phyloP scores from a whole-genome alignment of 163 green algal species.

The Volvox carteri region DNA sequence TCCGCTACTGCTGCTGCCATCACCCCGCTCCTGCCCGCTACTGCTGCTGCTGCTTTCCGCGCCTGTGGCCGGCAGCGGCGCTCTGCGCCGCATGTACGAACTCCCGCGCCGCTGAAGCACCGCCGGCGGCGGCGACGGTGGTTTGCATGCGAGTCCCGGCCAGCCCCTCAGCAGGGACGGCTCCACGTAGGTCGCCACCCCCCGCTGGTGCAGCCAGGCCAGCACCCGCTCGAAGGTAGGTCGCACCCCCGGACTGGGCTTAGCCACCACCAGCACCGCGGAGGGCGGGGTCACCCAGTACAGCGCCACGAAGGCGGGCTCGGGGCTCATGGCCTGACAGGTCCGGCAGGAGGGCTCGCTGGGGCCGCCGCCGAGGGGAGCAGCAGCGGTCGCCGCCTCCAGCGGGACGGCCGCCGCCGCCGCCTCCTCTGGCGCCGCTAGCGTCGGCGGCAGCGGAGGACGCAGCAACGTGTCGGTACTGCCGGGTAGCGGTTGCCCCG shows the following conservation, averaged over 20 bases:
- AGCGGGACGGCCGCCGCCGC: no score
- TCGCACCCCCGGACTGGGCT: slow-evolving; percentile 66
- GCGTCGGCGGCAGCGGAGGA: no score
- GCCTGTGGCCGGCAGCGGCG: not conserved
- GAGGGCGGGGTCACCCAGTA: slow-evolving; percentile 75
- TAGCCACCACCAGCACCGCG: slow-evolving; percentile 76
- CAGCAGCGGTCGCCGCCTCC: no score
- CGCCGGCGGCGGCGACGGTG: no score
- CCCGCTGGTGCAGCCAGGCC: slow-evolving; percentile 62
- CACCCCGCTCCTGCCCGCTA: no score
- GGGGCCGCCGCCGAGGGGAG: no score
- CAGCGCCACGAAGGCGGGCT: slow-evolving; percentile 74
- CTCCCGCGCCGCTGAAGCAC: not conserved
- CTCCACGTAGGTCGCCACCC: slow-evolving; percentile 47
- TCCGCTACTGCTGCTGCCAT: not conserved
- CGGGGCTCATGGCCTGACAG: slow-evolving; percentile 27
- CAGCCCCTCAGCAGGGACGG: slow-evolving; percentile 16
- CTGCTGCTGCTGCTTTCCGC: no score
- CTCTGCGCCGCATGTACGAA: not conserved
- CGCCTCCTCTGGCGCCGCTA: no score
- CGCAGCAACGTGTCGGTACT: no score
- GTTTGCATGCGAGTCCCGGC: slow-evolving; percentile 20
- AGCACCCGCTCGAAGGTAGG: slow-evolving; percentile 60
- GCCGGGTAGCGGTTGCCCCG: no score
- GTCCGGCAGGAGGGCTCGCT: slow-evolving; percentile 40